Evolutionary conservation across 1,284 basidiomycete species (phyloP), one percentile per base, ranked within the genome.

Genomic region (Microbotryum scabiosae): DNA sequence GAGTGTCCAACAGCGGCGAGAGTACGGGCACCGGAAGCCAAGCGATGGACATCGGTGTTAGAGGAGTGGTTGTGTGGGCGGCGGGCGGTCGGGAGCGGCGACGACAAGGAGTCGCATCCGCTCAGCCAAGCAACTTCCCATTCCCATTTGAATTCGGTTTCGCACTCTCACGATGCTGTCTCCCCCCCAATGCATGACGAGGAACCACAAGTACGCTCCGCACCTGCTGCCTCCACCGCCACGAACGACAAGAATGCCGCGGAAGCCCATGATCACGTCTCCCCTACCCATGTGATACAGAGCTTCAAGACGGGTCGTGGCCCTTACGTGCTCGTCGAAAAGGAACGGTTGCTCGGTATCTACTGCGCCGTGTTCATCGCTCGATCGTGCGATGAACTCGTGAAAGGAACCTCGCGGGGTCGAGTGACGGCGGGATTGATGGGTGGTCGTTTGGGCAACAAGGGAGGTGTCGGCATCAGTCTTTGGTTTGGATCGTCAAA

Each of bases 301-400:
- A 25, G 16, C 12, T 41, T 43, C 12, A 54, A 55, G 23, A 48
- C 26, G 21, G 21, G 57, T 3, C 43, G 56, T 28, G 62, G 62
- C 0, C 88, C 88, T 5, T 93, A 93, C 70, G 80, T 86, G 69
- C 78, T 90, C 16, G 78, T 91, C 23, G 80, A 82, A 56, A 93
- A 93, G 74, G 88, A 92, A 68, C 80, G 90, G 16, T 80, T 93
- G 78, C 88, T 92, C 86, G 90, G 90, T 1, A 82, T 91, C 51
- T 91, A 91, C 73, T 69, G 56, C 46, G 69, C 67, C 12, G 70
- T 84, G 12, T 79, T 78, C 55, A 76, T 79, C 14, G 76, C 76
- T 62, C 74, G 75, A 54, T 75, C 74, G 2, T 77, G 76, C 63
- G 70, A 75, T 51, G 73, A 77, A 47, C 70, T 79, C 12, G 71